Evolutionary conservation across 2,329 filamentous ascomycete species (phyloP).

Genomic region (Alternaria longipes): DNA sequence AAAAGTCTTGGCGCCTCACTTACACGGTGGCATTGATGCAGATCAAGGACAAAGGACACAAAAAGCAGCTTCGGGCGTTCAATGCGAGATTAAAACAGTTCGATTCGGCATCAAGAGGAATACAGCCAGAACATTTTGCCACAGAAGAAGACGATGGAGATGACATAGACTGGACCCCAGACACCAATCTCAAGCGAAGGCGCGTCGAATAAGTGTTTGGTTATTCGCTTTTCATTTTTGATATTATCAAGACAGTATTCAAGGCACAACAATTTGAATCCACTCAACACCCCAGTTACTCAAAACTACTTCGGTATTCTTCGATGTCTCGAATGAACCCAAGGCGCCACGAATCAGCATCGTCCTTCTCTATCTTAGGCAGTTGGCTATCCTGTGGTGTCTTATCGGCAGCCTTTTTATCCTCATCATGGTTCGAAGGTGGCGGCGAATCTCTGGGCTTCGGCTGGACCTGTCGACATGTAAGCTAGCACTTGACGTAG

Average conservation of each 20-base stretch:
- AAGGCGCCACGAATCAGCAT: background rate
- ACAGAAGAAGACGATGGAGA: background rate
- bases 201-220: background rate
- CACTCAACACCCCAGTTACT: background rate
- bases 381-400: background rate
- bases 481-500: background rate
- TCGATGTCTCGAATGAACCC: background rate
- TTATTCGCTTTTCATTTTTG: background rate
- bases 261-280: background rate
- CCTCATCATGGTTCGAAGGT: background rate
- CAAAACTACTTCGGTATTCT: background rate
- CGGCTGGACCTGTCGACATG: background rate
- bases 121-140: background rate
- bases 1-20: background rate
- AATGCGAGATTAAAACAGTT: background rate
- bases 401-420: background rate
- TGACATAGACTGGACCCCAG: background rate
- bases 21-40: background rate
- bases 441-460: background rate
- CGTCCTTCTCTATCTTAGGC: background rate
- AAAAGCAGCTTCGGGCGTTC: background rate
- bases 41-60: background rate
- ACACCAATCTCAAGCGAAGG: background rate
- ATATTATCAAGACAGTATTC: no score
- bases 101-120: background rate